phyloP scores from a whole-genome alignment of 75 land plant species.

The Selaginella tamariscina region DNA sequence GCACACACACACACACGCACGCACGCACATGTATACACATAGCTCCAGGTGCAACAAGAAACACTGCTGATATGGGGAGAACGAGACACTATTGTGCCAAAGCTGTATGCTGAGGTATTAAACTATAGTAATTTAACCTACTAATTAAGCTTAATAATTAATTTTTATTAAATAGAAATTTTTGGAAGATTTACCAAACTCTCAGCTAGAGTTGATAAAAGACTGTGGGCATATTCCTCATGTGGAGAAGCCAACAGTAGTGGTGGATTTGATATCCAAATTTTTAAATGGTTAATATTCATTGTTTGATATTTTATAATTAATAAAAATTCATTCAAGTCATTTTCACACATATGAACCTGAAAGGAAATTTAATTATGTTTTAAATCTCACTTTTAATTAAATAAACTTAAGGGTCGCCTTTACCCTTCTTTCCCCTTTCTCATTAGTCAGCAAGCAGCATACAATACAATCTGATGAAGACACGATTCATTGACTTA shows the following conservation, averaged over 20 bases:
- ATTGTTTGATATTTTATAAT: no score
- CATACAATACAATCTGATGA: no score
- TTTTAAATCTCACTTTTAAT: no score
- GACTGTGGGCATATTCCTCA: background rate
- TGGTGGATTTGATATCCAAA: background rate
- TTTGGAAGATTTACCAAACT: background rate
- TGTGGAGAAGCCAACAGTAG: background rate
- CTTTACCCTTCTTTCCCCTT: no score
- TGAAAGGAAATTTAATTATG: no score
- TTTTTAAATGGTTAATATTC: background rate
- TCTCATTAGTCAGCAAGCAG: no score
- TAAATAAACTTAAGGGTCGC: no score
- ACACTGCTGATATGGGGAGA: conserved; percentile 95
- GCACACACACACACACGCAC: no score
- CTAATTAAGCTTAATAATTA: background rate
- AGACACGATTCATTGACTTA: no score
- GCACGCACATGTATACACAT: conserved; percentile 12
- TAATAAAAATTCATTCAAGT: no score
- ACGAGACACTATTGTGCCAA: conserved; percentile 60
- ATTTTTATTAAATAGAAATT: background rate
- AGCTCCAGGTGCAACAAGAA: conserved; percentile 53
- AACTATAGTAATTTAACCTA: background rate
- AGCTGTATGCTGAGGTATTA: conserved; percentile 47
- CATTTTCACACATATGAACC: no score
- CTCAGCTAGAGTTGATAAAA: background rate